These are phyloP conservation scores for Syncephalastrum monosporum DNA, from an alignment of 371 early-diverging fungal genomes.

Conservation along the genomic window DNA sequence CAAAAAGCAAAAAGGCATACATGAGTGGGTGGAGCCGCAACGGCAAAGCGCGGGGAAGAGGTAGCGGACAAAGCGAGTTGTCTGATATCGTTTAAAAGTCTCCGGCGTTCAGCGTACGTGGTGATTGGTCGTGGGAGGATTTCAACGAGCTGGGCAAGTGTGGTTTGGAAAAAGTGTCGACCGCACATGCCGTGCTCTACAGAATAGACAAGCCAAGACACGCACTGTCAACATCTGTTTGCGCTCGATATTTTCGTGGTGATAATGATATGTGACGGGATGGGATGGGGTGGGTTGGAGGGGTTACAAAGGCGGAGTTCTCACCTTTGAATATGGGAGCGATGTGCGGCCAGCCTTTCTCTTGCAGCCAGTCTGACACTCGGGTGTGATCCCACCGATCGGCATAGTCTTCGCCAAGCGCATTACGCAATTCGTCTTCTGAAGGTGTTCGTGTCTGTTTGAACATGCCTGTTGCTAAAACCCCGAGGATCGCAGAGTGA, in stretches of 20 bases:
- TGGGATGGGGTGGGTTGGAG: neutral
- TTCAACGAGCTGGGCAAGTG: conserved; percentile 39
- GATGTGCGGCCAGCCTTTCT: conserved; percentile 44
- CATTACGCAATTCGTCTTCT: conserved; percentile 13
- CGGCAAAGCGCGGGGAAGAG: neutral
- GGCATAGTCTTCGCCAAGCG: conserved; percentile 23
- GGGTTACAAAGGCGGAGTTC: conserved; percentile 1
- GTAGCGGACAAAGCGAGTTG: conserved; percentile 21
- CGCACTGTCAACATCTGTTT: conserved; percentile 4
- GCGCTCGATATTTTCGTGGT: neutral
- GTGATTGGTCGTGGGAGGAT: conserved; percentile 43
- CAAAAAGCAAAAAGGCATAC: conserved; percentile 1
- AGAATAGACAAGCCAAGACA: conserved; percentile 5
- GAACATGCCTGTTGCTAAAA: conserved; percentile 10
- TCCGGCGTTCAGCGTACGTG: conserved; percentile 47
- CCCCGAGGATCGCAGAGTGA: too few relatives aligned
- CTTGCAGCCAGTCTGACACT: conserved; percentile 41
- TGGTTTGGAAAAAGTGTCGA: conserved; percentile 38
- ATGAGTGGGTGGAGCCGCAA: conserved; percentile 7
- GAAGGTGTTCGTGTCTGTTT: conserved; percentile 32
- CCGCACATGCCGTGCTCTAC: conserved; percentile 39
- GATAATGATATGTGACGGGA: neutral
- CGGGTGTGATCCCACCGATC: conserved; percentile 38
- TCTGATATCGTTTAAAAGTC: conserved; percentile 47
- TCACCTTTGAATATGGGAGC: conserved; percentile 44